Conservation (phyloP, 192 early-diverging fungal species). For the Phycomyces blakesleeanus region DNA sequence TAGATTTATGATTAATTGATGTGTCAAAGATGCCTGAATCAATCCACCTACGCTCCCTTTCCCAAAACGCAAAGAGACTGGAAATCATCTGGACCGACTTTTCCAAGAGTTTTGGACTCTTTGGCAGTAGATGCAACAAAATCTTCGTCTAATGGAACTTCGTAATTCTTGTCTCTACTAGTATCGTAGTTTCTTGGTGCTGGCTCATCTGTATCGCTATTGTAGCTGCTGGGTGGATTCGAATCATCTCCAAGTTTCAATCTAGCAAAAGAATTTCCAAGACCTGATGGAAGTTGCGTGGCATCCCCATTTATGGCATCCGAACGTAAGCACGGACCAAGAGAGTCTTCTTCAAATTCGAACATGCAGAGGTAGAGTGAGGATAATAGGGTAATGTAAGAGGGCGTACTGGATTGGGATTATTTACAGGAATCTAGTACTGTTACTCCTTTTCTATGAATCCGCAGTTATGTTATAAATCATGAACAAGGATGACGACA, state of each 20-base stretch:
- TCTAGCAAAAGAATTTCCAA: slow-evolving; percentile 8
- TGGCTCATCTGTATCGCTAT: slow-evolving; percentile 30
- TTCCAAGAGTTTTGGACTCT: slow-evolving; percentile 6
- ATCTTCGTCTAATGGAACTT: slow-evolving; percentile 38
- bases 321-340: background rate
- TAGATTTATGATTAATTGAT: slow-evolving; percentile 1
- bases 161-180: slow-evolving; percentile 14
- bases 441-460: no score
- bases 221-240: slow-evolving; percentile 27
- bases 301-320: background rate
- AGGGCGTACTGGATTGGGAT: no score
- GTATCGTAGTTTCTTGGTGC: slow-evolving; percentile 10
- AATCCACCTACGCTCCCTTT: slow-evolving; percentile 47
- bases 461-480: no score
- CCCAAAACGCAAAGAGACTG: slow-evolving; percentile 46
- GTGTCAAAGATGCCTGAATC: background rate
- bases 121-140: slow-evolving; percentile 23
- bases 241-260: slow-evolving; percentile 15
- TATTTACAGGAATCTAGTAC: no score
- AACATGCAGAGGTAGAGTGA: background rate
- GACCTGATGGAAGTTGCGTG: slow-evolving; percentile 17
- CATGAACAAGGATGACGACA: no score
- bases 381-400: no score
- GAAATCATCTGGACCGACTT: slow-evolving; percentile 45
- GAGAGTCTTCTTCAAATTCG: slow-evolving; percentile 10